A percentile compares a stretch with the other conserved stretches of the same genome.
Conservation (phyloP, 1,139 yeast species). For the Blastobotrys petasosporus region DNA sequence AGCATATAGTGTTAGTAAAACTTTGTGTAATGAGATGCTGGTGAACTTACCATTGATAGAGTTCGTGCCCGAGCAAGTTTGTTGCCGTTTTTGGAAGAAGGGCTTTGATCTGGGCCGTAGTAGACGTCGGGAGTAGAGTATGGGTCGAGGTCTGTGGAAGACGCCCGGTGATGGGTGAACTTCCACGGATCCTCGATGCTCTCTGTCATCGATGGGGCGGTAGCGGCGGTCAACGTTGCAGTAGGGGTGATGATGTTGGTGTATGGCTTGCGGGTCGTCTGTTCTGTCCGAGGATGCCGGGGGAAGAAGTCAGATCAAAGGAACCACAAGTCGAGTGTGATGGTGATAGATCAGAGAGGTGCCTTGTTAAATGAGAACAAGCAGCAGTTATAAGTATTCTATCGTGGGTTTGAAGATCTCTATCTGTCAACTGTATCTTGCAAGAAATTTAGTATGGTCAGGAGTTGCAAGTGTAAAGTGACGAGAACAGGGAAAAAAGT, state of each 20-base stretch:
- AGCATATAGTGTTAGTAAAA: background rate
- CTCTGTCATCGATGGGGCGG: background rate
- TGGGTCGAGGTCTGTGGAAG: conserved; percentile 42
- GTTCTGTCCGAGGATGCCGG: too few relatives aligned
- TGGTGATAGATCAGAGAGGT: too few relatives aligned
- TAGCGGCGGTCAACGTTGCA: background rate
- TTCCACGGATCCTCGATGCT: conserved; percentile 8
- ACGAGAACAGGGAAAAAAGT: too few relatives aligned
- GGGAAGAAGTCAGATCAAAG: too few relatives aligned
- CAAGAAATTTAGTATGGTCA: too few relatives aligned
- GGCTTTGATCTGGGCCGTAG: conserved; percentile 61
- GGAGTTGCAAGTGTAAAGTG: too few relatives aligned
- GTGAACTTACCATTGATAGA: conserved; percentile 22
- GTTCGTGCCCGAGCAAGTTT: conserved; percentile 26
- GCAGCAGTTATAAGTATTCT: too few relatives aligned
- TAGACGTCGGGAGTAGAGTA: conserved; percentile 62
- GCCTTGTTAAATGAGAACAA: too few relatives aligned
- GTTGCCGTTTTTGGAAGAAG: conserved; percentile 34
- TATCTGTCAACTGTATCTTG: too few relatives aligned
- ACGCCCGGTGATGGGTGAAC: conserved; percentile 5
- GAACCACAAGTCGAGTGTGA: too few relatives aligned
- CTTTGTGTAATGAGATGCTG: background rate
- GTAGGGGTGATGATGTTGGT: background rate
- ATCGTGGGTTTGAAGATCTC: too few relatives aligned
- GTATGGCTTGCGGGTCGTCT: background rate